phyloP scores from a whole-genome alignment of 2,329 filamentous ascomycete species.

The Fusarium pininemorale region DNA sequence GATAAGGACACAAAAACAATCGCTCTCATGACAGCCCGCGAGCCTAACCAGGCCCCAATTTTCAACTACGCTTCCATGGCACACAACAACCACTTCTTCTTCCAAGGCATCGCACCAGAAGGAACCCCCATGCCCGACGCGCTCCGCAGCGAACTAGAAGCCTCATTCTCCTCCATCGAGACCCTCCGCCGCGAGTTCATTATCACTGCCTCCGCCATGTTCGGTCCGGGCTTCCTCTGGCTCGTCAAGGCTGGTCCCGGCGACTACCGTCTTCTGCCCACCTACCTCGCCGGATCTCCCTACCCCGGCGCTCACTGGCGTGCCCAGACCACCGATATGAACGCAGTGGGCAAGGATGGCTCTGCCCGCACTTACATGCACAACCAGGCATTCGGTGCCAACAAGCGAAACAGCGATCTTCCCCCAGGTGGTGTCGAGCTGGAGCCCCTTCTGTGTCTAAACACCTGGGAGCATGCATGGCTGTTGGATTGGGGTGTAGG shows the following conservation, averaged over 20 bases:
- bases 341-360: constrained; percentile 61
- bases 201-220: constrained; percentile 86
- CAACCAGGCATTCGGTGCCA: constrained; percentile 46
- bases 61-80: constrained; percentile 99
- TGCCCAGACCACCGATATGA: constrained; percentile 74
- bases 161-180: constrained; percentile 82
- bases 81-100: constrained; percentile 90
- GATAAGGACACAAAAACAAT: constrained; percentile 72
- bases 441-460: constrained; percentile 85
- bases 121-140: constrained; percentile 62
- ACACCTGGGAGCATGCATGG: constrained; percentile 97
- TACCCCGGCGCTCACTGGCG: constrained; percentile 87
- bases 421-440: constrained; percentile 75
- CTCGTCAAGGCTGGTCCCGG: constrained; percentile 70
- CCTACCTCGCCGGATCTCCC: constrained; percentile 91
- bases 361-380: constrained; percentile 52
- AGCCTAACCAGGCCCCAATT: constrained; percentile 77
- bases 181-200: constrained; percentile 83
- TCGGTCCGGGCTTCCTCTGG: constrained; percentile 97
- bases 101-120: constrained; percentile 61
- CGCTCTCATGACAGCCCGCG: constrained; percentile 78
- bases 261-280: constrained; percentile 77
- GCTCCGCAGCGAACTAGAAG: constrained; percentile 69
- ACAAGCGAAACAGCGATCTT: constrained; percentile 47
- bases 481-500: constrained; percentile 79